Evolutionary conservation across 495 filamentous ascomycete species (phyloP), one percentile per base, ranked within the genome.

Genomic region (Penicillium subrubescens): DNA sequence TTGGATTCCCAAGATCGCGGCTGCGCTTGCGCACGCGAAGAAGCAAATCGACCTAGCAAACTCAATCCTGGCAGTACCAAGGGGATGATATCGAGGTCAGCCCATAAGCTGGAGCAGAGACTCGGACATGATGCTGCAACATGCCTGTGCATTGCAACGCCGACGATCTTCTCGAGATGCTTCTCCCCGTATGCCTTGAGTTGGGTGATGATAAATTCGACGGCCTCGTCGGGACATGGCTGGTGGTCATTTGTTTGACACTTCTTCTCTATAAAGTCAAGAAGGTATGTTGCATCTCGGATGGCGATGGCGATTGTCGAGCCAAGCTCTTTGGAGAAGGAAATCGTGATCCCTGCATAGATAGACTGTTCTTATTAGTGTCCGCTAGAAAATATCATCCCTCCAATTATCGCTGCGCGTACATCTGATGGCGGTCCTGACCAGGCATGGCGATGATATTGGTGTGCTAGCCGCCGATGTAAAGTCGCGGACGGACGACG

Each of bases 201-300:
- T 53, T 84, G 78, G 0, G 67, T 48, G 21, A 90, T 75, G 8
- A 87, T 74, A 63, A 87, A 84, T 50, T 87, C 80, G 33, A 61
- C 64, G 11, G 78, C 82, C 37, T 90, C 81, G 57, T 80, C 68
- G 59, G 65, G 39, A 62, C 70, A 64, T 65, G 75, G 52, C 8
- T 75, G 68, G 27, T 82, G 64, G 2, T 70, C 48, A 6, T 48
- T 41, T 2, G 63, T 29, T 1, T 61, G 31, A 21, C 90, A 75
- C 2, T 81, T 75, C 62, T 86, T 82, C 54, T 93, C 83, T 29
- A 85, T 83, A 63, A 90, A 94, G 71, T 95, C 92, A 39, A 92
- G 80, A 23, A 91, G 83, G 69, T 96, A 96, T 0, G 89, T 89
- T 6, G 87, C 83, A 73, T 96, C 92, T 67, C 93, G 91, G 61